Base-by-base conservation (phyloP, 2,329 filamentous ascomycete species). In the Botrytis byssoidea region DNA sequence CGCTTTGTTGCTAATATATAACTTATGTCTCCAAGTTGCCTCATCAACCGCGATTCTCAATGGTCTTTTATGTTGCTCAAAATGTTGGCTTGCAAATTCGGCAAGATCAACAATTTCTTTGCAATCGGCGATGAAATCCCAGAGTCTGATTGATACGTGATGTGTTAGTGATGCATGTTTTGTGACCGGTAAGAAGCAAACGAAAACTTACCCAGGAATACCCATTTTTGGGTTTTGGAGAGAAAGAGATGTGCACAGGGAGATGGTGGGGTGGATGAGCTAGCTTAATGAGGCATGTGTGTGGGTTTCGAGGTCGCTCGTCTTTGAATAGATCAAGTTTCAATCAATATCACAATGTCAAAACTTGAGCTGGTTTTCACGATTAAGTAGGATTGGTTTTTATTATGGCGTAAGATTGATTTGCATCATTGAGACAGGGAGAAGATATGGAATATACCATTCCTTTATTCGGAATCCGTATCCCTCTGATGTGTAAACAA, bases 31-130 rank as follows among this genome's bases (percentile, higher is more conserved):
- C 91, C 95, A 95, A 98, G 98, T 97, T 2, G 94, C 93, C 77
- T 96, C 92, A 80, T 98, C 95, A 76, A 98, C 92, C 48, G 95
- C 95, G 60, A 98, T 86, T 29, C 94, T 91, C 59, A 97, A 85
- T 0, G 94, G 94, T 3, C 90, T 88, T 44, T 88, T 86, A 18
- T 89, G 89, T 67, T 85, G 83, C 78, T 93, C 88, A 76, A 96
- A 88, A 78, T 93, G 91, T 57, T 93, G 88, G 51, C 93, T 86
- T 44, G 94, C 92, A 71, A 97, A 87, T 40, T 67, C 32, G 20
- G 71, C 37, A 8, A 73, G 46, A 2, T 51, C 16, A 32, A 57
- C 35, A 22, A 42, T 57, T 57, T 68, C 67, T n/a, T 75, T 70
- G 20, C 68, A 71, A 16, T 74, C 51, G 29, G 61, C 42, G 18